Evolutionary conservation across 2,329 filamentous ascomycete genomes (phyloP), one percentile per base, ranked within the genome.

Genomic region (Fusarium nanum): DNA sequence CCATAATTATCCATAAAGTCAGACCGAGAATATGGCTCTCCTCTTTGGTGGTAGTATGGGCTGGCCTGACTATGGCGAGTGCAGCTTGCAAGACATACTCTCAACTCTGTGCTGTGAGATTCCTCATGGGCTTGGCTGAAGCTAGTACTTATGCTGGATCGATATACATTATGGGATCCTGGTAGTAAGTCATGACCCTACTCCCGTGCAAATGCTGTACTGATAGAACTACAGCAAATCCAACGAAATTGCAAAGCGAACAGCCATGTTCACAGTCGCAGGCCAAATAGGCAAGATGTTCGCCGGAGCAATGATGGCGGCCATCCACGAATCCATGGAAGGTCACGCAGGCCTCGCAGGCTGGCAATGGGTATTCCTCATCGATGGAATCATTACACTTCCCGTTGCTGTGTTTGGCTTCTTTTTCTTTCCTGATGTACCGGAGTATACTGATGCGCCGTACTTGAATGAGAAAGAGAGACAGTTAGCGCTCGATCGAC

Each of bases 21-120:
- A 83, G 83, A 27, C 89, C 88, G 1, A 81, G 88, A 8, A 81
- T 86, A 66, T 90, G 87, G 80, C 88, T 88, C 69, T 88, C 88
- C 0, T 73, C 80, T 12, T 88, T 88, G 82, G 88, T 89, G 79
- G 59, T 89, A 14, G 67, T 85, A 47, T 91, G 89, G 89, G 88
- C 85, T 2, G 81, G 81, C 0, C 75, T 91, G 12, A 91, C 88
- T 0, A 73, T 74, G 85, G 40, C 64, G 0, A 75, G 74, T 5
- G 76, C 77, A 7, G 77, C 68, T 7, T 78, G 76, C 71, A 75
- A 70, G 30, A 79, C 77, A 0, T 78, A 70, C 18, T 46, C 72
- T 3, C 76, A 78, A 18, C 71, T 78, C 0, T 77, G 76, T 6
- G 73, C 66, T 1, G 60, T 78, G 6, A 72, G 76, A 0, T 77